Conservation (phyloP, 2,329 filamentous ascomycete species). For the Scolecobasidium constrictum region DNA sequence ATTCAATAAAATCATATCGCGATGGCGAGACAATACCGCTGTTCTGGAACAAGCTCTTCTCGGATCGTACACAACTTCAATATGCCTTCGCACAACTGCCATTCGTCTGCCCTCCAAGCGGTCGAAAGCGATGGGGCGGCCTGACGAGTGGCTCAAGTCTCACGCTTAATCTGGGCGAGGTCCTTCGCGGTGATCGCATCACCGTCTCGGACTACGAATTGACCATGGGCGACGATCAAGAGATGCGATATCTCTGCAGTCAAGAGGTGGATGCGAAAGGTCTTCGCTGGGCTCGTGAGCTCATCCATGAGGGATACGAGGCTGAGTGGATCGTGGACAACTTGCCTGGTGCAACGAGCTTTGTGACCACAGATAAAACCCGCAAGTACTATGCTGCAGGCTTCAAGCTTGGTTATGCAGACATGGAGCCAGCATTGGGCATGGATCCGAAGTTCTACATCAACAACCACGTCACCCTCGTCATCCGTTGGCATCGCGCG, state of each 20-base stretch:
- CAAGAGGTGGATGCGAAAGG: conserved; percentile 53
- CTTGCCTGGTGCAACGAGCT: conserved; percentile 77
- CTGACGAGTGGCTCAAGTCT: conserved; percentile 68
- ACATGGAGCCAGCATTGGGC: conserved; percentile 44
- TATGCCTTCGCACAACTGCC: conserved; percentile 85
- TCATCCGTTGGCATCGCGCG: conserved; percentile 66
- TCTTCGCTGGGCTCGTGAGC: conserved; percentile 55
- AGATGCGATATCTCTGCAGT: conserved; percentile 64
- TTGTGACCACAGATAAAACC: conserved; percentile 74
- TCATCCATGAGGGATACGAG: conserved; percentile 73
- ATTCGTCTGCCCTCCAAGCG: conserved; percentile 73
- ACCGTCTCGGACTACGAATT: conserved; percentile 75
- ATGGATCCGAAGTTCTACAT: conserved; percentile 59
- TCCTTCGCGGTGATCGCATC: conserved; percentile 78
- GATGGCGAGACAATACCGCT: conserved; percentile 69
- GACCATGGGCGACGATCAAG: conserved; percentile 62
- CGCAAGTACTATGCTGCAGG: conserved; percentile 83
- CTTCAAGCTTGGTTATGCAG: conserved; percentile 76
- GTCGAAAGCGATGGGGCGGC: conserved; percentile 52
- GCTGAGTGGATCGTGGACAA: conserved; percentile 92
- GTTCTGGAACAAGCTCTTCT: conserved; percentile 88
- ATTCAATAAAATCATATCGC: conserved; percentile 71
- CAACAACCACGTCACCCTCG: conserved; percentile 81
- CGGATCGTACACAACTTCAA: conserved; percentile 79
- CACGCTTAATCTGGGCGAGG: conserved; percentile 74